phyloP scores from a whole-genome alignment of 352 stramenopile species.

The Phytophthora podocarpi region DNA sequence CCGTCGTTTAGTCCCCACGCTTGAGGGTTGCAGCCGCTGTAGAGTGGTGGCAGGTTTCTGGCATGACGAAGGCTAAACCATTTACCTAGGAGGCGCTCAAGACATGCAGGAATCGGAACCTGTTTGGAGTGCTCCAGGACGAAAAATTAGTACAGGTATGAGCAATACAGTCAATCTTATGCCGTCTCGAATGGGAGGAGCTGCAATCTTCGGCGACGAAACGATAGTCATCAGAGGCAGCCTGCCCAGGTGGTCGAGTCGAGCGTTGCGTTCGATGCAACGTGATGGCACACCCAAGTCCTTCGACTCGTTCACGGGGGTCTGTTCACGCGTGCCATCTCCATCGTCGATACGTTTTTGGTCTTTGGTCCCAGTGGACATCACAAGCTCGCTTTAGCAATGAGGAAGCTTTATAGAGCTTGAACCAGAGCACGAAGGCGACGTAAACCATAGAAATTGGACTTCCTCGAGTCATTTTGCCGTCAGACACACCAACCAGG shows the following conservation, averaged over 20 bases:
- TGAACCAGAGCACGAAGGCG: conserved; percentile 35
- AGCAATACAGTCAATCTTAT: conserved; percentile 11
- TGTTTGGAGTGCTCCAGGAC: background rate
- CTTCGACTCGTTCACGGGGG: conserved; percentile 36
- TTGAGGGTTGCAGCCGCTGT: conserved; percentile 48
- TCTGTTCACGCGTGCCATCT: conserved; percentile 35
- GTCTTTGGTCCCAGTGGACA: conserved; percentile 59
- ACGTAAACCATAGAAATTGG: conserved; percentile 30
- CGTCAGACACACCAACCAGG: conserved; percentile 37
- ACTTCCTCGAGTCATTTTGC: conserved; percentile 34
- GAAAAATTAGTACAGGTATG: conserved; percentile 15
- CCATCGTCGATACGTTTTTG: conserved; percentile 22
- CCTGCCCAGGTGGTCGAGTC: conserved; percentile 52
- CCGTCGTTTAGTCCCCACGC: conserved; percentile 69
- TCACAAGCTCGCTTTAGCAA: conserved; percentile 44
- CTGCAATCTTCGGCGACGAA: conserved; percentile 40
- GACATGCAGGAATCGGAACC: background rate
- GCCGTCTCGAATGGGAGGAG: conserved; percentile 32
- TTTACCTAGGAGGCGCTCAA: conserved; percentile 32
- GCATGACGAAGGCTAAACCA: conserved; percentile 54
- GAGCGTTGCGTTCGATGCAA: conserved; percentile 47
- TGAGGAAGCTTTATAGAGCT: conserved; percentile 42
- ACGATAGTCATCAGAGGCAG: conserved; percentile 57
- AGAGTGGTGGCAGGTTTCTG: conserved; percentile 38
- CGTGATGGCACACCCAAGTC: conserved; percentile 48